Evolutionary conservation across 345 rosid species (phyloP).

Genomic region (Dipteronia sinensis): DNA sequence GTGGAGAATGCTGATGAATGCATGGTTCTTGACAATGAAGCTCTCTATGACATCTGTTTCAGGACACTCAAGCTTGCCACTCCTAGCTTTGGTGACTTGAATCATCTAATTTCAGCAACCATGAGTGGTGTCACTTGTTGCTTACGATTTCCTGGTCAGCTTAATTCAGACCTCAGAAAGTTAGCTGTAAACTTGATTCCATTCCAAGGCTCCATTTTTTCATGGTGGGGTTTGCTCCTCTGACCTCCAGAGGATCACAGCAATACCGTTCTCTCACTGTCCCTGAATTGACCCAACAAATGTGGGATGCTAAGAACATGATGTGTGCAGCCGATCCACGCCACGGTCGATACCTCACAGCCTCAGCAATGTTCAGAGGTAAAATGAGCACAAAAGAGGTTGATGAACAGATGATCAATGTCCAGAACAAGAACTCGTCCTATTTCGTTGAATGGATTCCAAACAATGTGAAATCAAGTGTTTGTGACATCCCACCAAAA

Average conservation of each 20-base stretch:
- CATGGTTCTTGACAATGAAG: conserved; percentile 46
- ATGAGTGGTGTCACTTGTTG: conserved; percentile 37
- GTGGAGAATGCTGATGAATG: conserved; percentile 48
- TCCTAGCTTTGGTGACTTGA: conserved; percentile 42
- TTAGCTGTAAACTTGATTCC: conserved; percentile 31
- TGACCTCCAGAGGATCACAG: conserved; percentile 45
- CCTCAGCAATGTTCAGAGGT: conserved; percentile 43
- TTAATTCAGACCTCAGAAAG: conserved; percentile 32
- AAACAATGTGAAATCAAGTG: conserved; percentile 35
- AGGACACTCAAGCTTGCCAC: conserved; percentile 41
- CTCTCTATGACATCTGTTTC: conserved; percentile 41
- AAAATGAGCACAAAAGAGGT: conserved; percentile 51
- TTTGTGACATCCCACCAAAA: conserved; percentile 35
- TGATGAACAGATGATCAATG: conserved; percentile 32
- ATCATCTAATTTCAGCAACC: conserved; percentile 33
- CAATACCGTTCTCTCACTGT: conserved; percentile 35
- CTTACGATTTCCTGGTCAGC: conserved; percentile 32
- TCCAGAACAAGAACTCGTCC: conserved; percentile 34
- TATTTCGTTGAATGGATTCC: conserved; percentile 27
- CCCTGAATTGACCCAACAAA: conserved; percentile 36
- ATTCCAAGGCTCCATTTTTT: conserved; percentile 32
- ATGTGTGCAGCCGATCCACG: conserved; percentile 40
- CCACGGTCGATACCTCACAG: conserved; percentile 38
- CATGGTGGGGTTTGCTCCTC: conserved; percentile 40
- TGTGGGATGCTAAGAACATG: conserved; percentile 41